Conservation (phyloP, 2,329 filamentous ascomycete genomes). For the Colletotrichum siamense region DNA sequence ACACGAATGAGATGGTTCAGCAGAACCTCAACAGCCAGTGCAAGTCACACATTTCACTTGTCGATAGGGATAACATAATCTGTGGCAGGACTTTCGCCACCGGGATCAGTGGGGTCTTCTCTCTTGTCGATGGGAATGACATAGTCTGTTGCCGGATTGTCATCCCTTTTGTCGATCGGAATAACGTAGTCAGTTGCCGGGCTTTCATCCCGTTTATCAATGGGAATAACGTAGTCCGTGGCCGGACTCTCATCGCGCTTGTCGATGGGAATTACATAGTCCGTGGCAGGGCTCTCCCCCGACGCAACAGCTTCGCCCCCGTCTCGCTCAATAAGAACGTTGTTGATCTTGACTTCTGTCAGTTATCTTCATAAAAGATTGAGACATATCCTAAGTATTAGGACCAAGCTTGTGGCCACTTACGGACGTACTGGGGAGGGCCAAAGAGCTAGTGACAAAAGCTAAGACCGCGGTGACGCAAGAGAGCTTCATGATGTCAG, state of each 20-base stretch:
- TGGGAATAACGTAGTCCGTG: neutral
- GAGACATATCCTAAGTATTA: neutral
- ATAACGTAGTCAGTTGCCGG: neutral
- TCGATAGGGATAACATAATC: neutral
- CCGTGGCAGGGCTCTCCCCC: neutral
- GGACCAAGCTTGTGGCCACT: neutral
- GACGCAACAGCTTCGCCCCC: neutral
- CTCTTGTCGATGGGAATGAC: neutral
- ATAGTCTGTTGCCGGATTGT: neutral
- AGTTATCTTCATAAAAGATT: neutral
- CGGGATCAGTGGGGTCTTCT: neutral
- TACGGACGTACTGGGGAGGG: neutral
- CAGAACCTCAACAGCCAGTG: neutral
- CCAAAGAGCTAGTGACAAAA: neutral
- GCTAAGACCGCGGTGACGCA: neutral
- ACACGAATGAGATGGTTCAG: neutral
- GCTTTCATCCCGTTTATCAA: neutral
- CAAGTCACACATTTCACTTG: neutral
- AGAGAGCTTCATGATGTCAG: neutral
- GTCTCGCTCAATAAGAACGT: neutral
- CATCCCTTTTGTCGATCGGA: neutral
- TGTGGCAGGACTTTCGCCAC: neutral
- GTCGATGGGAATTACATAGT: neutral
- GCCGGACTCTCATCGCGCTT: neutral
- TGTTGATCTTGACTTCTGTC: neutral